A percentile compares a stretch with the other conserved stretches of the same genome.
These are phyloP conservation scores for Westerdykella sp. DNA, from an alignment of 2,329 filamentous ascomycete species.

Conservation along the genomic window DNA sequence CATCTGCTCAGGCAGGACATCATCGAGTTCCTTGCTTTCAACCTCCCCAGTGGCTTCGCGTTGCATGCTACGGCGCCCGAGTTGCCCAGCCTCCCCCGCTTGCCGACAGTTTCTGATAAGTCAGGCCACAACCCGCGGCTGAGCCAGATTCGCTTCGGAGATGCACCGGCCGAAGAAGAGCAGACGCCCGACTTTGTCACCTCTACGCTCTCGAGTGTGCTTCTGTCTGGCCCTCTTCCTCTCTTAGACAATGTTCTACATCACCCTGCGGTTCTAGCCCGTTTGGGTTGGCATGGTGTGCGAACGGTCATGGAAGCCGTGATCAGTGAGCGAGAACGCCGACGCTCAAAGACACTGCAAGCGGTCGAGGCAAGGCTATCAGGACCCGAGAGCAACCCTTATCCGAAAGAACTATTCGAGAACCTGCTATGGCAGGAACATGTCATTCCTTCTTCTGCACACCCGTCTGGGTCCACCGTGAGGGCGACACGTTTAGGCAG, in stretches of 20 bases:
- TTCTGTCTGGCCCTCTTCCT: constrained; percentile 64
- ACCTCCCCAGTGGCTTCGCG: constrained; percentile 55
- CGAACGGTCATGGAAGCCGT: constrained; percentile 38
- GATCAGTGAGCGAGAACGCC: constrained; percentile 40
- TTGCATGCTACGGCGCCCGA: constrained; percentile 49
- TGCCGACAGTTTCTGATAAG: constrained; percentile 37
- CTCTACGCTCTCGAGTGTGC: constrained; percentile 56
- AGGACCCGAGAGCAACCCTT: constrained; percentile 8
- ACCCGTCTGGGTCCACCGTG: constrained; percentile 35
- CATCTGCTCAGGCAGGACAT: constrained; percentile 49
- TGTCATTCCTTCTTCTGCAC: constrained; percentile 31
- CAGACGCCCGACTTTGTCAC: constrained; percentile 36
- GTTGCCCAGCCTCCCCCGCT: constrained; percentile 43
- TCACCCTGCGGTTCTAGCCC: constrained; percentile 49
- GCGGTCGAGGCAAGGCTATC: constrained; percentile 17
- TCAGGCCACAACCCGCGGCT: constrained; percentile 48
- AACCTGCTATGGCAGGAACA: constrained; percentile 33
- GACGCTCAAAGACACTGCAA: constrained; percentile 29
- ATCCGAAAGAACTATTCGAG: constrained; percentile 17
- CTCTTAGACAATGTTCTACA: constrained; percentile 62
- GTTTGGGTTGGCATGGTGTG: constrained; percentile 37
- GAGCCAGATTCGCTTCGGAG: constrained; percentile 65
- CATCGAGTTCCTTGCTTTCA: constrained; percentile 54
- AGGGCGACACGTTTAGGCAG: no score
- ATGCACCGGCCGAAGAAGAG: constrained; percentile 47